phyloP scores from a whole-genome alignment of 1,139 yeast genomes.

The Nakaseomyces uthaithaninus region DNA sequence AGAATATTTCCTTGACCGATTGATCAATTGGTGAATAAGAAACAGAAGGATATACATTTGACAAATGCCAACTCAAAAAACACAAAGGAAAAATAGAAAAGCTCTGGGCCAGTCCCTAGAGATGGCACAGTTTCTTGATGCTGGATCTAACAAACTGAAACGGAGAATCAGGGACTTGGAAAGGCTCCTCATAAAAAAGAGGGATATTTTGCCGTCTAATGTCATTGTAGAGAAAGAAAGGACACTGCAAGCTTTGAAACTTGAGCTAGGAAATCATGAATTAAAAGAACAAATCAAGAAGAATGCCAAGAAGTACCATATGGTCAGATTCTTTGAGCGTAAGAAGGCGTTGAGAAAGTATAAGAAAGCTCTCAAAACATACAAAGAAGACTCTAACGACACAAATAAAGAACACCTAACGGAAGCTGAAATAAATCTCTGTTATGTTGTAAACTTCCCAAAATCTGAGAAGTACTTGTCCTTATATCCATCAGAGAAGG shows the following conservation, averaged over 20 bases:
- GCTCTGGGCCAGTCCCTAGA: slow-evolving; percentile 27
- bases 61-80: slow-evolving; percentile 8
- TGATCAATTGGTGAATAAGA: no score
- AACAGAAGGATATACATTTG: no score
- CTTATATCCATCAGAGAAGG: slow-evolving; percentile 45
- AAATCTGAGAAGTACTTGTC: slow-evolving; percentile 73
- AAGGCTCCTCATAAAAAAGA: slow-evolving; percentile 48
- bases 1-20: no score
- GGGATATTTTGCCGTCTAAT: slow-evolving; percentile 62
- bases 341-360: slow-evolving; percentile 78
- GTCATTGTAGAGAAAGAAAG: slow-evolving; percentile 77
- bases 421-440: slow-evolving; percentile 63
- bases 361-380: slow-evolving; percentile 50
- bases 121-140: slow-evolving; percentile 31
- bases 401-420: slow-evolving; percentile 40
- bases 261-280: slow-evolving; percentile 55
- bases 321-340: slow-evolving; percentile 86
- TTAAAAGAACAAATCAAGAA: slow-evolving; percentile 45
- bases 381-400: slow-evolving; percentile 20
- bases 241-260: slow-evolving; percentile 63
- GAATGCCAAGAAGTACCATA: slow-evolving; percentile 74
- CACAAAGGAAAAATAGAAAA: slow-evolving; percentile 15
- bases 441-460: slow-evolving; percentile 74
- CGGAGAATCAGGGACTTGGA: slow-evolving; percentile 83
- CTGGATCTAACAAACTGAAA: slow-evolving; percentile 47